phyloP scores from a whole-genome alignment of 345 rosid species.

The Turritis glabra region DNA sequence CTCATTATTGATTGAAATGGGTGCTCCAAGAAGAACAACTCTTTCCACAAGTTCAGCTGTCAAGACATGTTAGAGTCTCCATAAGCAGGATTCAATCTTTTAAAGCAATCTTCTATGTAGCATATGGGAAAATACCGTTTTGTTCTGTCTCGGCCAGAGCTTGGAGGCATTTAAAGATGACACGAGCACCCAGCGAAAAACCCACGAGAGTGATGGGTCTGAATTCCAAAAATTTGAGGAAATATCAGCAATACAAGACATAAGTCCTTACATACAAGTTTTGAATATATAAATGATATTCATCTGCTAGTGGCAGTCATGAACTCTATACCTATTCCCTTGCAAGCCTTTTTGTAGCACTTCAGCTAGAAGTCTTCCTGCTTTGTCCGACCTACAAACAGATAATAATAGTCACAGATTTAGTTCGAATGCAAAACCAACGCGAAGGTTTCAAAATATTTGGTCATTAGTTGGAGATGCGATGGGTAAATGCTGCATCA shows the following conservation, averaged over 20 bases:
- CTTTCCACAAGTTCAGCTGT: slow-evolving; percentile 62
- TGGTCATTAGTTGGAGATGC: neutral
- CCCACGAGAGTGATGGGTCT: slow-evolving; percentile 96
- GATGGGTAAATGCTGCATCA: neutral
- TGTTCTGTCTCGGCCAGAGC: slow-evolving; percentile 76
- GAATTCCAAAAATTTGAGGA: slow-evolving; percentile 47
- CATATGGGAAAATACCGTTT: slow-evolving; percentile 48
- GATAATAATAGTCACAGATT: too few relatives aligned
- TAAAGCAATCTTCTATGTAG: neutral
- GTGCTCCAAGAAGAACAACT: slow-evolving; percentile 28
- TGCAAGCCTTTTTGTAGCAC: slow-evolving; percentile 83
- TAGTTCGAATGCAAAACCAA: too few relatives aligned
- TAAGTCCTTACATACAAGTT: too few relatives aligned
- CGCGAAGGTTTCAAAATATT: neutral
- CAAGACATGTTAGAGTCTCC: slow-evolving; percentile 16
- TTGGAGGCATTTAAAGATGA: slow-evolving; percentile 88
- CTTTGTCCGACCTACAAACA: slow-evolving; percentile 84
- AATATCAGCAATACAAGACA: neutral
- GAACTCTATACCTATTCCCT: slow-evolving; percentile 73
- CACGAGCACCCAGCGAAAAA: slow-evolving; percentile 91
- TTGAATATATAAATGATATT: neutral
- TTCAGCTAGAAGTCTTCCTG: slow-evolving; percentile 91
- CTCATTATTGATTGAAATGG: slow-evolving; percentile 58
- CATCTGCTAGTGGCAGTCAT: slow-evolving; percentile 2
- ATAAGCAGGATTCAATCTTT: neutral